Base-by-base conservation (phyloP, 1,284 basidiomycete species). In the Trichosporon coremiiforme region DNA sequence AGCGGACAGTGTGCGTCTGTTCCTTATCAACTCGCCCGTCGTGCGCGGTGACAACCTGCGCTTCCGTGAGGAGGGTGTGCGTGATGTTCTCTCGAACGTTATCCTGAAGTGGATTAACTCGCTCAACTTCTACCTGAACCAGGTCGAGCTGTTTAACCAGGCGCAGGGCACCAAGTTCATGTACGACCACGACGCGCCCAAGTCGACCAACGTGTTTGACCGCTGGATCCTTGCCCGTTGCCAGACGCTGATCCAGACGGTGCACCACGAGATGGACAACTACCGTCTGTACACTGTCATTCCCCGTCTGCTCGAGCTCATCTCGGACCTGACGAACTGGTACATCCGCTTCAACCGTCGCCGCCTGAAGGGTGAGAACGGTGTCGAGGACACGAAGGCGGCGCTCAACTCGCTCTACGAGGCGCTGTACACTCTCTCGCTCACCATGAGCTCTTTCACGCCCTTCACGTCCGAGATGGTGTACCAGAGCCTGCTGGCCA, bases 321-420 rank as follows among this genome's bases (percentile, higher is more conserved):
- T 99, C 63, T 94, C 97, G 76, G 97, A 99, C 84, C 87, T 99
- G 71, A 99, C 97, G 64, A 99, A 99, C 83, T 98, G 96, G 95
- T 99, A 99, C 85, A 99, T 99, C 79, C 94, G 97, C 67, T 99
- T 99, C 87, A 99, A 99, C 85, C 90, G 97, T 69, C 90, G 91
- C 75, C 89, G 97, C 35, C 86, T 99, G 70, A 99, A 99, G 87
- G 97, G 97, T 64, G 93, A 97, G 83, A 92, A 94, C 78, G 93
- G 96, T 6, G 86, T 88, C 70, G 91, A 95, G 77, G 96, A 99
- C 80, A 96, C 95, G 8, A 81, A 90, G 17, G 86, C 90, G 13
- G 97, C 96, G 12, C 87, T 99, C 78, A 98, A 99, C 84, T 97
- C 96, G 20, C 86, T 99, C 50, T 98, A 98, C 82, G 97, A 99